Base-by-base conservation (phyloP, 352 stramenopile genomes). In the Phytophthora fragariaefolia region DNA sequence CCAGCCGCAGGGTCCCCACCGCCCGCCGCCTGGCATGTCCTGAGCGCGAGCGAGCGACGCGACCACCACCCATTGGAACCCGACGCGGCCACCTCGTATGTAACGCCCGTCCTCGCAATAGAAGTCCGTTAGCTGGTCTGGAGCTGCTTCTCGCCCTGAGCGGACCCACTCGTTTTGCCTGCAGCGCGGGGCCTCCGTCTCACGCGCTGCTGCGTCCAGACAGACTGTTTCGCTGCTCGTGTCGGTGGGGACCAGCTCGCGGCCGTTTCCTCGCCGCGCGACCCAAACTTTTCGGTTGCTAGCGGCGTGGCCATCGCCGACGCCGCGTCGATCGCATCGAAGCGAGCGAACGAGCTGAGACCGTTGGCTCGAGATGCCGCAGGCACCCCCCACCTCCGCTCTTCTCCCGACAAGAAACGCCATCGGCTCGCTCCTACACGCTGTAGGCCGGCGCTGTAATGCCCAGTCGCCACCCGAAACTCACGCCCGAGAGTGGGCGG, bases 21-120 rank as follows among this genome's bases (percentile, higher is more conserved):
- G 79, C 42, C 64, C 79, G 47, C 68, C 79, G 34, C 81, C 81
- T 55, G 81, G 81, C 66, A 90, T 90, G 81, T 68, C 70, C 47
- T 90, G 63, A 86, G 23, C 46, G 20, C 26, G 48, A 20, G 20
- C 22, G 38, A 46, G 38, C 61, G 52, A 36, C n/a, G n/a, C n/a
- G n/a, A n/a, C n/a, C n/a, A n/a, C n/a, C n/a, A n/a, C n/a, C n/a
- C n/a, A n/a, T n/a, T n/a, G n/a, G n/a, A n/a, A n/a, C n/a, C n/a
- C n/a, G n/a, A n/a, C n/a, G n/a, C n/a, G n/a, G n/a, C n/a, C n/a
- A n/a, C n/a, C n/a, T n/a, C n/a, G n/a, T n/a, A n/a, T 32, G 49
- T 71, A 71, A 72, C 51, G 36, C 52, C 51, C 67, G 57, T 62
- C 50, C 64, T 71, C 43, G 53, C 57, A 77, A 77, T 77, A 77